Percentiles rank a stretch among this genome's conserved stretches.
These are phyloP conservation scores for Salinomyces thailandicus DNA, from an alignment of 2,329 filamentous ascomycete species.

Conservation along the genomic window DNA sequence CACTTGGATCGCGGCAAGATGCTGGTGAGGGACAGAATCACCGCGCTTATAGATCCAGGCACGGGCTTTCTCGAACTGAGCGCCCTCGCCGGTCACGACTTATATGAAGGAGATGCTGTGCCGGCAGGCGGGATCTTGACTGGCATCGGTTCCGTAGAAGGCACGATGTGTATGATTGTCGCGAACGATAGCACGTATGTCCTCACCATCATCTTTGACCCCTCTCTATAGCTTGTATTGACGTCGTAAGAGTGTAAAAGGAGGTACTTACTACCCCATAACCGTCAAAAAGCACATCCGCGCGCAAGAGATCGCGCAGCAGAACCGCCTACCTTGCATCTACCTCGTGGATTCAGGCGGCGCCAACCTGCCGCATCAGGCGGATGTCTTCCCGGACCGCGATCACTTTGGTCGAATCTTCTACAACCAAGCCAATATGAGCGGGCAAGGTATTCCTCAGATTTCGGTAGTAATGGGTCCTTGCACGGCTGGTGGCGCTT, in stretches of 20 bases:
- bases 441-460: conserved; percentile 76
- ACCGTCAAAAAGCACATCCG: conserved; percentile 96
- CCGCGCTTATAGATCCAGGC: conserved; percentile 76
- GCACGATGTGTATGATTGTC: conserved; percentile 84
- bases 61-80: conserved; percentile 90
- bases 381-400: conserved; percentile 87
- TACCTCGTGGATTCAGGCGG: conserved; percentile 95
- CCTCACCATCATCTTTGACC: no score
- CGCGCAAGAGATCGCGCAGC: conserved; percentile 79
- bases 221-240: conserved; percentile 6
- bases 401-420: conserved; percentile 97
- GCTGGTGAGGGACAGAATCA: conserved; percentile 81
- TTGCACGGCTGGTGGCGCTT: conserved; percentile 90
- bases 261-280: conserved; percentile 91
- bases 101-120: conserved; percentile 80
- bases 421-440: conserved; percentile 96
- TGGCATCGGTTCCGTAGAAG: conserved; percentile 79
- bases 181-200: conserved; percentile 76
- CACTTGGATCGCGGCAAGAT: conserved; percentile 85
- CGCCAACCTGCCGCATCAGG: conserved; percentile 88
- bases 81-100: conserved; percentile 72
- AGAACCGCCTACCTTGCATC: conserved; percentile 78
- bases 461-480: conserved; percentile 95
- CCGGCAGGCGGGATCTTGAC: conserved; percentile 87
- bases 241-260: conserved; percentile 56